Evolutionary conservation across 1,139 yeast species (phyloP).

Genomic region (Scheffersomyces quercinus): DNA sequence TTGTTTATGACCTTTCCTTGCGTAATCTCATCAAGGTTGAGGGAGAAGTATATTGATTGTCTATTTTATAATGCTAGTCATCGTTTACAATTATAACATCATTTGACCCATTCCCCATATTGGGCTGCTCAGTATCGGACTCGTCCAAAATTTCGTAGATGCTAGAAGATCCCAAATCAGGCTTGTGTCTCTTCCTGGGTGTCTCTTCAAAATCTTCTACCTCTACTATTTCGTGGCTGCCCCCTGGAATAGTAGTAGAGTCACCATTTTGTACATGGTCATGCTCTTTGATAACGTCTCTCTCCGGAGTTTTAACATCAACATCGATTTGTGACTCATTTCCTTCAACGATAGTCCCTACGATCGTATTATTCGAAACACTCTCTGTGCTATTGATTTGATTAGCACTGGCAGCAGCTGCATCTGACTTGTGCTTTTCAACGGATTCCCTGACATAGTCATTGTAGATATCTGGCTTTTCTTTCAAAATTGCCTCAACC

Average conservation of each 20-base stretch:
- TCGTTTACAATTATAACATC: not conserved
- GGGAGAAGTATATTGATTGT: no score
- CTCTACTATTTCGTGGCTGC: no score
- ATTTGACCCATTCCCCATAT: not conserved
- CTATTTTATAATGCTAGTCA: not conserved
- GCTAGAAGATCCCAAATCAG: not conserved
- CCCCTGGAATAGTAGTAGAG: no score
- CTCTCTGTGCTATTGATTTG: not conserved
- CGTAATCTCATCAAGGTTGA: not conserved
- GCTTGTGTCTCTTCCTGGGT: no score
- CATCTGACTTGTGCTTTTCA: not conserved
- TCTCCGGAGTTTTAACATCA: no score
- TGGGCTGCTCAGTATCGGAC: not conserved
- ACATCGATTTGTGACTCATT: no score
- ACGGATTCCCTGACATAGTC: slow-evolving; percentile 21
- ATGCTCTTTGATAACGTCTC: no score
- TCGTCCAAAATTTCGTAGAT: not conserved
- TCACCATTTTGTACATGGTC: no score
- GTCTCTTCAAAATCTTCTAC: no score
- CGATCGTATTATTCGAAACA: not conserved
- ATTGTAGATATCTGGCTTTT: slow-evolving; percentile 33
- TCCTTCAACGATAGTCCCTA: not conserved
- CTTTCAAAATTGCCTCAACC: slow-evolving; percentile 32
- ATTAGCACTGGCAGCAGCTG: not conserved
- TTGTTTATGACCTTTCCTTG: slow-evolving; percentile 19